Evolutionary conservation across 164 flowering plant genomes (phyloP).

Genomic region (Sextonia rubra): DNA sequence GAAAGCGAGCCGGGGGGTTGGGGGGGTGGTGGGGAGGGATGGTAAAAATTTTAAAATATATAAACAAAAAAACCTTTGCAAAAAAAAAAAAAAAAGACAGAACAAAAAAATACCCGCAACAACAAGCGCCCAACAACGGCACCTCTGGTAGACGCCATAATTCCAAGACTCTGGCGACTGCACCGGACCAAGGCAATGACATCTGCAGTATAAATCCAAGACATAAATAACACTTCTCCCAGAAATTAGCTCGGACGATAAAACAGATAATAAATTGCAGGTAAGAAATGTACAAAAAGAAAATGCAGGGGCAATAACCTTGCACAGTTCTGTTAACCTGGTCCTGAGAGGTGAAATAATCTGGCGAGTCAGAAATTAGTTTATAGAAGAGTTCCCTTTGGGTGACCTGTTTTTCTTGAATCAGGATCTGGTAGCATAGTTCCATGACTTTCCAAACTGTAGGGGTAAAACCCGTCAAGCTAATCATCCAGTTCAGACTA

Average conservation of each 20-base stretch:
- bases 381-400: slow-evolving; percentile 93
- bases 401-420: slow-evolving; percentile 72
- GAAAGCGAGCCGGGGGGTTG: too few relatives aligned
- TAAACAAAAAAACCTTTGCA: too few relatives aligned
- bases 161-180: slow-evolving; percentile 89
- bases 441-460: slow-evolving; percentile 97
- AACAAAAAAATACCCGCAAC: slow-evolving; percentile 39
- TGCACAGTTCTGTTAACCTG: slow-evolving; percentile 81
- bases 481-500: neutral
- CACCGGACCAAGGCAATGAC: slow-evolving; percentile 88
- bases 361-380: slow-evolving; percentile 74
- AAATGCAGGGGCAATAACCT: slow-evolving; percentile 37
- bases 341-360: slow-evolving; percentile 61
- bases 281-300: slow-evolving; percentile 2
- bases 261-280: neutral
- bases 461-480: slow-evolving; percentile 5
- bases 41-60: too few relatives aligned
- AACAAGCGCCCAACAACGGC: slow-evolving; percentile 70
- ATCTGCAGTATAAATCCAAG: slow-evolving; percentile 38
- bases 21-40: too few relatives aligned
- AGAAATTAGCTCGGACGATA: neutral
- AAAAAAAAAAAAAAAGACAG: too few relatives aligned
- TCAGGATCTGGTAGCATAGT: slow-evolving; percentile 60
- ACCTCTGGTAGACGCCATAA: slow-evolving; percentile 97
- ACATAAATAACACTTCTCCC: neutral